Evolutionary conservation across 108 stramenopile species (phyloP).

Genomic region (Ochromonas danica): DNA sequence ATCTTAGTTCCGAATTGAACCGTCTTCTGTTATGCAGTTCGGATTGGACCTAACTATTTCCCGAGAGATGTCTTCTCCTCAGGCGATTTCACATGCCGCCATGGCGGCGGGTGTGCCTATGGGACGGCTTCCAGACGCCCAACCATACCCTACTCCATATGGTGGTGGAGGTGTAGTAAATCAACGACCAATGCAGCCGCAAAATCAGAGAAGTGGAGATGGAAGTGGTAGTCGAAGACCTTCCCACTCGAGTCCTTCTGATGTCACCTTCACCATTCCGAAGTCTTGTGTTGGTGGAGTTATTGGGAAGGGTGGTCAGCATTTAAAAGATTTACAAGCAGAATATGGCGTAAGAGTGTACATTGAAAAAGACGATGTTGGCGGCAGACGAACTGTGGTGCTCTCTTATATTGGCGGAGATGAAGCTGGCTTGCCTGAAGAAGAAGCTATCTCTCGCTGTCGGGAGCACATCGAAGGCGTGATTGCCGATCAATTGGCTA

Average conservation of each 20-base stretch:
- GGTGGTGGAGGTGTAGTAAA: too few relatives aligned
- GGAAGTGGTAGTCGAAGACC: background rate
- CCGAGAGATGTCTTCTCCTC: background rate
- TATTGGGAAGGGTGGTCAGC: slow-evolving; percentile 19
- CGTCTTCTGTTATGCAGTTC: slow-evolving; percentile 7
- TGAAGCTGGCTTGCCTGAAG: background rate
- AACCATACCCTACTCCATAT: too few relatives aligned
- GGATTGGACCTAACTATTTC: slow-evolving; percentile 1
- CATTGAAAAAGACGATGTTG: background rate
- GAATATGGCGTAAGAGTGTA: background rate
- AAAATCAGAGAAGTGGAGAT: background rate
- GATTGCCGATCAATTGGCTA: background rate
- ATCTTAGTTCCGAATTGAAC: too few relatives aligned
- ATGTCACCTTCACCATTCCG: background rate
- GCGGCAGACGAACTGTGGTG: background rate
- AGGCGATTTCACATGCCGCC: background rate
- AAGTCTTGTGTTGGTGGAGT: background rate
- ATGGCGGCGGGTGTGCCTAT: too few relatives aligned
- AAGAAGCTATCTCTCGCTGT: background rate
- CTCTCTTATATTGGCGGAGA: background rate
- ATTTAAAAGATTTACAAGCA: background rate
- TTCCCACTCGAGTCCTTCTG: background rate
- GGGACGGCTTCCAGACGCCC: too few relatives aligned
- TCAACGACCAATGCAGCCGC: too few relatives aligned
- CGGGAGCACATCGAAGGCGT: background rate